Percentiles rank a stretch among this genome's conserved stretches.
These are phyloP conservation scores for Fraxinus angustifolia DNA, from an alignment of 305 asterid genomes.

Conservation along the genomic window DNA sequence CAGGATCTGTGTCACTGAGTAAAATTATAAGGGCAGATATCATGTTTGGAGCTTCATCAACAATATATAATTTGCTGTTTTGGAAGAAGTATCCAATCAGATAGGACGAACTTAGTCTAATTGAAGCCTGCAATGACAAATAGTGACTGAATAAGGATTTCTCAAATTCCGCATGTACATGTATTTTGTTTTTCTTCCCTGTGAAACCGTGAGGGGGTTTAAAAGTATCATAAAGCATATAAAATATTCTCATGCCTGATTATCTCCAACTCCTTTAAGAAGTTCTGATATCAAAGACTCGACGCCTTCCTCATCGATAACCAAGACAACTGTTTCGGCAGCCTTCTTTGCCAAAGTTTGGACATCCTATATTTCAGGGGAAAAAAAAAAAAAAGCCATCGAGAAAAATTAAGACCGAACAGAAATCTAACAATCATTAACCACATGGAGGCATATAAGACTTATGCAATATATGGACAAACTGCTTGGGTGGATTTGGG, in stretches of 20 bases:
- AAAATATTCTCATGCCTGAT: slow-evolving; percentile 54
- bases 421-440: slow-evolving; percentile 8
- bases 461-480: background rate
- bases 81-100: slow-evolving; percentile 89
- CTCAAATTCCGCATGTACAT: background rate
- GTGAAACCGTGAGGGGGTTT: slow-evolving; percentile 5
- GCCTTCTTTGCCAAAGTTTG: slow-evolving; percentile 72
- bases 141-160: slow-evolving; percentile 13
- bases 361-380: slow-evolving; percentile 46
- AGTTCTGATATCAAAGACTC: slow-evolving; percentile 82
- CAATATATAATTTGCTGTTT: slow-evolving; percentile 80
- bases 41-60: slow-evolving; percentile 93
- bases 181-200: background rate
- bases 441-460: background rate
- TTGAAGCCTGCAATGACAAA: slow-evolving; percentile 64
- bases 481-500: background rate
- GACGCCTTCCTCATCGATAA: slow-evolving; percentile 86
- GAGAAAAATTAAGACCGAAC: slow-evolving; percentile 11
- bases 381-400: slow-evolving; percentile 4
- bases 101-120: slow-evolving; percentile 71
- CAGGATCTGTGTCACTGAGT: slow-evolving; percentile 82
- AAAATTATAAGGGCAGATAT: slow-evolving; percentile 74
- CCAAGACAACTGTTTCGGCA: slow-evolving; percentile 92
- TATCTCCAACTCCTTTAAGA: slow-evolving; percentile 82
- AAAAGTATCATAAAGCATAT: slow-evolving; percentile 16